Evolutionary conservation across 371 early-diverging fungal genomes (phyloP).

Genomic region (Apophysomyces sp.): DNA sequence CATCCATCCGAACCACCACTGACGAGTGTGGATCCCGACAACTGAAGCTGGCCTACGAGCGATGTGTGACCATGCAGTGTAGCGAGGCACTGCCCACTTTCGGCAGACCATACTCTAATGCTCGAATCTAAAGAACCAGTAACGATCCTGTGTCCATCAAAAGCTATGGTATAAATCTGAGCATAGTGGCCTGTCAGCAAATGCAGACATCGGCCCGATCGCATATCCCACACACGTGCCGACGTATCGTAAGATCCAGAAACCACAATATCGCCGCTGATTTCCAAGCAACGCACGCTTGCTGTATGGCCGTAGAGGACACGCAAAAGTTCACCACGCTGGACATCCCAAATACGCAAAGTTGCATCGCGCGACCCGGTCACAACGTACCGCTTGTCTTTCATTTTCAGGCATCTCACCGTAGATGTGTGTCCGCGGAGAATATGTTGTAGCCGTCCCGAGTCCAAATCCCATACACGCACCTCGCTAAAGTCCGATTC

Average conservation of each 20-base stretch:
- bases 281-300: conserved; percentile 83
- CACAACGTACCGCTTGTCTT: conserved; percentile 68
- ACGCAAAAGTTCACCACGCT: conserved; percentile 61
- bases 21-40: conserved; percentile 70
- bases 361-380: conserved; percentile 92
- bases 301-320: conserved; percentile 76
- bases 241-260: conserved; percentile 91
- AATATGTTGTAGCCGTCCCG: conserved; percentile 71
- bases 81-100: conserved; percentile 58
- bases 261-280: conserved; percentile 72
- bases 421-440: conserved; percentile 92
- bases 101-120: conserved; percentile 72
- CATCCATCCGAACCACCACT: conserved; percentile 89
- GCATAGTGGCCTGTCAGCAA: conserved; percentile 69
- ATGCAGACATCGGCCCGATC: conserved; percentile 69
- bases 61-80: conserved; percentile 80
- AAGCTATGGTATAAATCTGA: conserved; percentile 69
- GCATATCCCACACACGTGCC: conserved; percentile 85
- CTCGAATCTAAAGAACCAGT: conserved; percentile 79
- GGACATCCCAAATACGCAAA: conserved; percentile 80
- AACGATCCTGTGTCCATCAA: conserved; percentile 66
- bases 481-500: conserved; percentile 54
- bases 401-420: conserved; percentile 85
- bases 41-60: conserved; percentile 83
- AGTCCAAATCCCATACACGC: conserved; percentile 86